These are phyloP conservation scores for Caloboletus inedulis DNA, from an alignment of 1,284 basidiomycete species.

Conservation along the genomic window DNA sequence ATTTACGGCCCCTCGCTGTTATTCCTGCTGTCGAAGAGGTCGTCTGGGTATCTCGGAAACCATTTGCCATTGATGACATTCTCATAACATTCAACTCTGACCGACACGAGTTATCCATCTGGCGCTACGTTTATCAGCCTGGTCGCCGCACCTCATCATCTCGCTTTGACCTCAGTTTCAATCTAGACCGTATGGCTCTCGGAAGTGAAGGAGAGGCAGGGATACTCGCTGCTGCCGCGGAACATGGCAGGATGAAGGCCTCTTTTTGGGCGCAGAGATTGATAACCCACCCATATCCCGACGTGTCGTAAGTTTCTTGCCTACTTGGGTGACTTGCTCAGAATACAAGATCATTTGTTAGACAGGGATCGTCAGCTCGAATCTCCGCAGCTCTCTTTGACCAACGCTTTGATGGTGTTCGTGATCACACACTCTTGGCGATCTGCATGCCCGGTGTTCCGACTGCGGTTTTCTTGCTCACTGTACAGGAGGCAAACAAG, in stretches of 20 bases:
- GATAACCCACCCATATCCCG: conserved; percentile 46
- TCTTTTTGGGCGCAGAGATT: conserved; percentile 66
- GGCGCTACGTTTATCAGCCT: conserved; percentile 64
- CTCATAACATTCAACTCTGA: conserved; percentile 56
- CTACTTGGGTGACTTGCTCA: conserved; percentile 2
- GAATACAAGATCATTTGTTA: conserved; percentile 6
- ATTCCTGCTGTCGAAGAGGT: conserved; percentile 61
- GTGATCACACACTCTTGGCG: conserved; percentile 51
- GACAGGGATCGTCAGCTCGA: conserved; percentile 22
- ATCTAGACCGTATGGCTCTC: conserved; percentile 62
- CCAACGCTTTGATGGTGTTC: conserved; percentile 56
- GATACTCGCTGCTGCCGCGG: conserved; percentile 38
- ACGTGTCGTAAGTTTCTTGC: conserved; percentile 49
- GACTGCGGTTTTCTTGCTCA: conserved; percentile 50
- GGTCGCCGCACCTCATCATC: conserved; percentile 44
- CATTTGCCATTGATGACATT: conserved; percentile 46
- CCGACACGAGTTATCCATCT: conserved; percentile 53
- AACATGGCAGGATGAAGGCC: conserved; percentile 63
- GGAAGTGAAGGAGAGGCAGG: conserved; percentile 44
- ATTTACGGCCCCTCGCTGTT: conserved; percentile 45
- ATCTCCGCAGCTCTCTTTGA: conserved; percentile 63
- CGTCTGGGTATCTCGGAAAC: conserved; percentile 54
- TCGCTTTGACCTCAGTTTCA: conserved; percentile 57
- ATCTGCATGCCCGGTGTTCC: conserved; percentile 53
- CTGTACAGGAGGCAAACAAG: conserved; percentile 36